Evolutionary conservation across 192 early-diverging fungal genomes (phyloP).

Genomic region (Allomyces javanicus): DNA sequence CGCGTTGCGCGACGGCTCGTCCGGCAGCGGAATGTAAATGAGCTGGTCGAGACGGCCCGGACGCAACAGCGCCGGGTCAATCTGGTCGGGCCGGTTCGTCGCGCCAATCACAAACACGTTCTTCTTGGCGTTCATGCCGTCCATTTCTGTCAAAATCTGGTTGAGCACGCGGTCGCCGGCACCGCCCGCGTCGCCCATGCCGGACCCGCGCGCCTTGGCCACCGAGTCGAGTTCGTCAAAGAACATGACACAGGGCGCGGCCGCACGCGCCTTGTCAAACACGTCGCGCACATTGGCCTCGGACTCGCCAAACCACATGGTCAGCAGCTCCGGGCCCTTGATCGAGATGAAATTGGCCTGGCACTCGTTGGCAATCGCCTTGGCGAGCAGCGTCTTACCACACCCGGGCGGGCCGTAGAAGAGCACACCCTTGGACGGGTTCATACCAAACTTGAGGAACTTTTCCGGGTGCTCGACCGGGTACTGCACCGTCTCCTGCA

Average conservation of each 20-base stretch:
- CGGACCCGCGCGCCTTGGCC: slow-evolving; percentile 77
- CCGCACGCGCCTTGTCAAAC: slow-evolving; percentile 95
- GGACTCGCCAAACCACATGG: slow-evolving; percentile 99
- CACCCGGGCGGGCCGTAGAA: slow-evolving; percentile 98
- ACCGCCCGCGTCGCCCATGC: slow-evolving; percentile 67
- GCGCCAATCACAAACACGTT: slow-evolving; percentile 99
- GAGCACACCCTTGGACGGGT: slow-evolving; percentile 86
- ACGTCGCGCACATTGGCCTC: slow-evolving; percentile 98
- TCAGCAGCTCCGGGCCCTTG: slow-evolving; percentile 96
- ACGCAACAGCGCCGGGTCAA: slow-evolving; percentile 87
- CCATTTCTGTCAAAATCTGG: slow-evolving; percentile 98
- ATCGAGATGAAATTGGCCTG: slow-evolving; percentile 99
- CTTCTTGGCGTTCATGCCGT: slow-evolving; percentile 99
- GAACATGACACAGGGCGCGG: slow-evolving; percentile 99
- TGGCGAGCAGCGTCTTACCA: slow-evolving; percentile 95
- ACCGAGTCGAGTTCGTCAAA: slow-evolving; percentile 99
- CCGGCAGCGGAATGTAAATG: slow-evolving; percentile 91
- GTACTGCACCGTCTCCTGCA: slow-evolving; percentile 97
- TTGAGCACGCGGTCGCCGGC: slow-evolving; percentile 95
- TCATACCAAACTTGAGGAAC: slow-evolving; percentile 98
- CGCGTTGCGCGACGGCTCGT: slow-evolving; percentile 62
- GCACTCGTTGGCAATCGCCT: slow-evolving; percentile 99
- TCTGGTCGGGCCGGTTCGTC: slow-evolving; percentile 96
- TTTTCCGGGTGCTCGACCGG: slow-evolving; percentile 98
- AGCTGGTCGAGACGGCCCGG: slow-evolving; percentile 97